Evolutionary conservation across 2,329 filamentous ascomycete genomes (phyloP), one percentile per base, ranked within the genome.

Genomic region (Monilinia polystroma): DNA sequence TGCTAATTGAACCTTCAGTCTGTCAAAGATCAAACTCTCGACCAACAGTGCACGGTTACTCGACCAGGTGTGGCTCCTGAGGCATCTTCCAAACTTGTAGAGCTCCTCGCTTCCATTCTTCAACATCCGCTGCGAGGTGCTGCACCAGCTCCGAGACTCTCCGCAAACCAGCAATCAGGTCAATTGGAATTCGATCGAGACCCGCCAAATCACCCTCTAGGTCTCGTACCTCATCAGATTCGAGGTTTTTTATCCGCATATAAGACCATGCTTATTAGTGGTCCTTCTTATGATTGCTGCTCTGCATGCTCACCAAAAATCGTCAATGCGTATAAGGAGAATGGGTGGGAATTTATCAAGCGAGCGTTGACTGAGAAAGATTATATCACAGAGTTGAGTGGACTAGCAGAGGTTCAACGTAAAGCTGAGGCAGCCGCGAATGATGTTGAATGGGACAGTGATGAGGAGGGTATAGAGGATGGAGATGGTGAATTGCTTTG

Each of bases 11-110:
- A 47, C 18, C 38, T 68, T 59, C 74, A 96, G 91, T 97, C 93
- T 2, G 85, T 97, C 75, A 97, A 94, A 78, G 93, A 97, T 74
- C 91, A 93, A 73, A 98, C 95, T 0, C 87, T 99, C 14, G 95
- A 99, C 76, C 95, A 99, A 77, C 95, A 98, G 79, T 99, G 95
- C 78, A 99, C 95, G 0, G 95, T 99, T 26, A 99, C 95, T 3
- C 87, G 95, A 12, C 95, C 95, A 0, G 95, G 95, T 20, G 88
- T 97, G 47, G 94, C 95, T 18, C 90, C 93, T 12, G 95, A 97
- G 66, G 95, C 95, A 10, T 97, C 95, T 2, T 92, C 92, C 2
- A 83, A 96, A 45, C 84, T 97, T 7, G 94, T 98, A 58, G 95
- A 99, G 78, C 83, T 98, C 6, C 84, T 99, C 38, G 88, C 93